A percentile compares a stretch with the other conserved stretches of the same genome.
Conservation (phyloP, 805 yeast genomes). For the Kluyveromyces starmeri region DNA sequence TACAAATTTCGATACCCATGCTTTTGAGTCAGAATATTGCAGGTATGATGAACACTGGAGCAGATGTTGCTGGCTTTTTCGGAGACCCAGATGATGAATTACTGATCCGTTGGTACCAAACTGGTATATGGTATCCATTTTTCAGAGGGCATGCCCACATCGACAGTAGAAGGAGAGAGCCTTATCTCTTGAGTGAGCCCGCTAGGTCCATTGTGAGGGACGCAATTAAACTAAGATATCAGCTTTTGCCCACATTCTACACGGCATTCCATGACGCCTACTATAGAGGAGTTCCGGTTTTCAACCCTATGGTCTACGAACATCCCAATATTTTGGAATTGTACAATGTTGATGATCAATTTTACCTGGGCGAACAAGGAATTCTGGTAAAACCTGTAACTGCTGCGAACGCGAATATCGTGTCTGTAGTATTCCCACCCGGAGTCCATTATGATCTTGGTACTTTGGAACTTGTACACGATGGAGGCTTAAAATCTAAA, state of each 20-base stretch:
- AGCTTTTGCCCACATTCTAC: constrained; percentile 68
- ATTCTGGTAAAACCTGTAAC: constrained; percentile 76
- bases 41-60: constrained; percentile 90
- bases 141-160: constrained; percentile 96
- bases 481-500: constrained; percentile 17
- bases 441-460: constrained; percentile 50
- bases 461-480: constrained; percentile 22
- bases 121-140: constrained; percentile 94
- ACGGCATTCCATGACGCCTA: constrained; percentile 66
- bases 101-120: constrained; percentile 87
- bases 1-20: constrained; percentile 80
- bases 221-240: constrained; percentile 65
- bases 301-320: constrained; percentile 59
- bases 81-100: constrained; percentile 81
- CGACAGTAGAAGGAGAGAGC: constrained; percentile 87
- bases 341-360: constrained; percentile 70
- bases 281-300: constrained; percentile 54
- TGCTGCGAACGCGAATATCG: constrained; percentile 36
- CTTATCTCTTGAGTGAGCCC: constrained; percentile 78
- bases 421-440: constrained; percentile 34
- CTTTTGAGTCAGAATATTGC: constrained; percentile 67
- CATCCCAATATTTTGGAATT: constrained; percentile 33
- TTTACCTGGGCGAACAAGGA: constrained; percentile 64
- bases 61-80: constrained; percentile 96
- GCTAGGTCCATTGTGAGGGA: constrained; percentile 56